Base-by-base conservation (phyloP, 2,329 filamentous ascomycete genomes). In the Fusarium staphyleae region DNA sequence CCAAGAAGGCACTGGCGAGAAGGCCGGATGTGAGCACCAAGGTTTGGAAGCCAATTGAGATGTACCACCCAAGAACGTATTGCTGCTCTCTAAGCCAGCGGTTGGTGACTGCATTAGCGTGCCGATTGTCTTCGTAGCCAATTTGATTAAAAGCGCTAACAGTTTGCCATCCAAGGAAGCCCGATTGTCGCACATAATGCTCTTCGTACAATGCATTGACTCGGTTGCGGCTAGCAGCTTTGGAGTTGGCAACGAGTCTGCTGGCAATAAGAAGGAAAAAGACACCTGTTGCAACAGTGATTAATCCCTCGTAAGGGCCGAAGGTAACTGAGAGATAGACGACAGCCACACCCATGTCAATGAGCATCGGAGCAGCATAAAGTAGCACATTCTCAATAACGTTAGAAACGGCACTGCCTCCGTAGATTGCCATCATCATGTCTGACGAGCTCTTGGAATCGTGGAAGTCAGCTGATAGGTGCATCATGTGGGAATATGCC, bases 1-100 rank as follows among this genome's bases (percentile, higher is more conserved):
- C 82, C 33, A 86, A 63, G 62, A 84, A 83, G 2, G 82, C 78
- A 29, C 83, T 83, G 3, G 87, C 87, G 12, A 89, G 78, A 33
- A 91, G 82, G 50, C 89, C 88, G 54, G 81, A 85, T 1, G 87
- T 84, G n/a, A 90, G 78, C 24, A 90, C 81, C 30, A 90, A 68
- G 41, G 82, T 83, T 56, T 85, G 82, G 40, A 83, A 78, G 2
- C 81, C 82, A 42, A 82, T 78, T 0, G 80, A 79, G n/a, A 80
- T 58, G 30, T 81, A 70, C 65, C 81, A 82, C 22, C 76, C 76
- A 32, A 78, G 62, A 8, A 70, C 65, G 37, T 69, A 75, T 52
- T 72, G 69, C 34, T 74, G 69, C 62, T 76, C 72, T 53, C 65
- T 70, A 68, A 70, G 64, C 70, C 72, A 75, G 35, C 73, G 72